Evolutionary conservation across 306 rosid genomes (phyloP), one percentile per base, ranked within the genome.

Genomic region (Inga laurina): DNA sequence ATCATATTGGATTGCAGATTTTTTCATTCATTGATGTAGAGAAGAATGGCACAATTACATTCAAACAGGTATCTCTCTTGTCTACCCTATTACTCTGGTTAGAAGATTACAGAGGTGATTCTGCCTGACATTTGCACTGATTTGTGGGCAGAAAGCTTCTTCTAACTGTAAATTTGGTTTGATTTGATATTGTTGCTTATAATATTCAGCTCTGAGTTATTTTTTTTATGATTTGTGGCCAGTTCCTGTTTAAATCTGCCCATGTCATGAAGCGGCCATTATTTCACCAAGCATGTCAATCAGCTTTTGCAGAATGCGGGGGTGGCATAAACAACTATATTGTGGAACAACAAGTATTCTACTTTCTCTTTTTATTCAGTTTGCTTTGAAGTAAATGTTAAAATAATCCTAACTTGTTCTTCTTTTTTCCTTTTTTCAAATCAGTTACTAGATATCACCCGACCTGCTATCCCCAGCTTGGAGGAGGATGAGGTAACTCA

Each of bases 241-340:
- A 92, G 99, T 94, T 94, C 86, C 87, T 97, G 81, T 92, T 77
- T 75, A 94, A 90, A 52, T 91, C 97, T 41, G 92, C 81, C 16
- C 87, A 91, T 62, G 88, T 94, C 78, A 76, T 87, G 92, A 90
- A 82, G 84, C 97, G 64, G 80, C 91, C 87, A 56, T 84, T 90
- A 59, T 97, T 97, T 88, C 83, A 71, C 74, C 91, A 85, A 86
- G 91, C 93, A 71, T 93, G 98, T 79, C 97, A 90, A 86, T 87
- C 77, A 66, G 93, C 94, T 73, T 90, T 90, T 84, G 67, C 89
- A 15, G 88, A 89, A 87, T 91, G 94, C 66, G 81, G 41, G 12
- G 37, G 13, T 16, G 59, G 22, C 39, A 21, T 27, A 14, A 73
- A 16, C 41, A n/a, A 48, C n/a, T 72, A 45, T 52, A 45, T 72